Evolutionary conservation across 768 basidiomycete genomes (phyloP), one percentile per base, ranked within the genome.

Genomic region (Tephrocybe sp.): DNA sequence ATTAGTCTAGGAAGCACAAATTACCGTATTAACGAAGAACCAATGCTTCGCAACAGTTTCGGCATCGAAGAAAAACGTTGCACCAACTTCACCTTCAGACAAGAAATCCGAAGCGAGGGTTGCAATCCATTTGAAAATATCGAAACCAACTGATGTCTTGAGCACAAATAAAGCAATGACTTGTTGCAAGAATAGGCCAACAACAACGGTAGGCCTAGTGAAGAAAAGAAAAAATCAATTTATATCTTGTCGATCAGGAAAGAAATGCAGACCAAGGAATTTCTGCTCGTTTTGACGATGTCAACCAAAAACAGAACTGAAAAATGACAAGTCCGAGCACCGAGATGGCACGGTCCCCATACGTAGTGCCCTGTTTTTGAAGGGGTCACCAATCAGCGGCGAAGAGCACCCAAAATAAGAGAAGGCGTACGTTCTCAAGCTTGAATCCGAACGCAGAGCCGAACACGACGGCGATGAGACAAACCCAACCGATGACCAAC

Each of bases 371-470:
- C 70, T 72, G 18, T 30, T 13, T 27, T 18, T 31, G 7, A 13
- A 53, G 28, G 30, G 12, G n/a, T n/a, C 16, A 30, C 34, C 24
- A 45, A 60, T 48, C 62, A 55, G 51, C 36, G 52, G 51, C 36
- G 47, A n/a, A n/a, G 44, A 42, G 36, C 9, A 1, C 34, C 8
- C 5, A 38, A 44, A 37, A 38, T 35, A 47, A 31, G 44, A 19
- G 36, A 28, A 26, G 22, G 41, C 76, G 35, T 53, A 87, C 88
- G 41, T 63, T 68, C 39, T 76, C 65, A 24, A 87, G 76, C 21
- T 74, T 69, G 70, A 92, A 89, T 9, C 92, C 92, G 64, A 91
- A 95, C 0, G 90, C 92, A 16, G 89, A 92, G 25, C 92, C 92
- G 51, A 95, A 87, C 39, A 92, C 73, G 49, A 92, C 82, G 13